Evolutionary conservation across 805 yeast genomes (phyloP), one percentile per base, ranked within the genome.

Genomic region (Pichia manshurica): DNA sequence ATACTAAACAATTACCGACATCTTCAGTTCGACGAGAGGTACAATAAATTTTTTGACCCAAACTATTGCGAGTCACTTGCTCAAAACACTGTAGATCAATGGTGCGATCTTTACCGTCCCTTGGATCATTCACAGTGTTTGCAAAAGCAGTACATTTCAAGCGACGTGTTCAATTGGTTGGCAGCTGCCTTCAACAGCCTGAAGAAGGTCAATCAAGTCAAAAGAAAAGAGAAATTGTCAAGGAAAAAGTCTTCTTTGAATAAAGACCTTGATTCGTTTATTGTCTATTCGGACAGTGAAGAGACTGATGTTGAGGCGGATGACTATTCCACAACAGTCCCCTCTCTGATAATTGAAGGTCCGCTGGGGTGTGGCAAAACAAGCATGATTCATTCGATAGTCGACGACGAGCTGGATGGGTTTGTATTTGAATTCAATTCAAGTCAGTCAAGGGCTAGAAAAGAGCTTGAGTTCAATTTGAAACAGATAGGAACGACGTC

Each of bases 401-500:
- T 84, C 59, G 68, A 76, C 9, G 80, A 78, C 39, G 59, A 63
- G 40, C 53, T 82, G 9, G 69, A 71, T 17, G 90, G 90, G 0
- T 85, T 81, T 55, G 84, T 90, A 3, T 83, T 85, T 61, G 98
- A 91, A 61, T 71, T 90, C 25, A 87, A 87, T 61, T 70, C 89
- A 0, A 78, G 88, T n/a, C 82, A 79, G 55, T 69, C 78, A 29
- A 71, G 98, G 59, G 77, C 88, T 1, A 78, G 83, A 42, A 84
- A 79, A 60, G 91, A 86, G 51, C 73, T 91, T 13, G 67, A 72
- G 44, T 75, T 79, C 22, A 77, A 71, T 25, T 69, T 91, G 34
- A 81, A 75, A 42, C 97, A 95, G 57, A 75, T 89, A 45, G 81
- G 91, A 47, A 90, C 96, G 4, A 84, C 95, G 0, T 88, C 87